A percentile compares a stretch with the other conserved stretches of the same genome.
Evolutionary conservation across 2,329 filamentous ascomycete genomes (phyloP).

Genomic region (Colletotrichum orbiculare): DNA sequence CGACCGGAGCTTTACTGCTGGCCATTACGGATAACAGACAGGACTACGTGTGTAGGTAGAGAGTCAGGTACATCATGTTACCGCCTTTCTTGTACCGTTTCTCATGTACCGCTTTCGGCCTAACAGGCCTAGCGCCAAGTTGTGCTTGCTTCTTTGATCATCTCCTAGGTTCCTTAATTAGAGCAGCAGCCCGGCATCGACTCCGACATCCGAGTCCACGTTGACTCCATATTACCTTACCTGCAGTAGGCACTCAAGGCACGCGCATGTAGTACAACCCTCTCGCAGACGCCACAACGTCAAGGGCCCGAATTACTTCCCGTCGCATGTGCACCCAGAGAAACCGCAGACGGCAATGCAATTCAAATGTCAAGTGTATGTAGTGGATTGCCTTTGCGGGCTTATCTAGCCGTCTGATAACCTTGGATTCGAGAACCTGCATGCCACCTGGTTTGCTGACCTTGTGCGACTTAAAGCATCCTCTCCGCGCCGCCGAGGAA

Average conservation of each 20-base stretch:
- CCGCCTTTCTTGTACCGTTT: no score
- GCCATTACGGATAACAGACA: background rate
- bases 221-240: background rate
- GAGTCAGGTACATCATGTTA: background rate
- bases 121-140: no score
- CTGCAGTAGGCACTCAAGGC: no score
- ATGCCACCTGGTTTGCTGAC: slow-evolving; percentile 23
- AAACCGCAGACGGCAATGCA: no score
- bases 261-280: background rate
- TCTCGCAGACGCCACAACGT: slow-evolving; percentile 14
- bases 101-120: no score
- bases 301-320: background rate
- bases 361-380: background rate
- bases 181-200: background rate
- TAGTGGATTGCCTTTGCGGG: slow-evolving; percentile 22
- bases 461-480: slow-evolving; percentile 26
- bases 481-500: slow-evolving; percentile 17
- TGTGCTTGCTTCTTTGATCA: no score
- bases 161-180: no score
- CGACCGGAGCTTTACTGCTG: background rate
- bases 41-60: background rate
- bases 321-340: background rate
- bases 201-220: background rate
- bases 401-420: slow-evolving; percentile 21
- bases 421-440: slow-evolving; percentile 18